A percentile compares a stretch with the other conserved stretches of the same genome.
Conservation (phyloP, 306 rosid species). For the Cicer cuneatum region DNA sequence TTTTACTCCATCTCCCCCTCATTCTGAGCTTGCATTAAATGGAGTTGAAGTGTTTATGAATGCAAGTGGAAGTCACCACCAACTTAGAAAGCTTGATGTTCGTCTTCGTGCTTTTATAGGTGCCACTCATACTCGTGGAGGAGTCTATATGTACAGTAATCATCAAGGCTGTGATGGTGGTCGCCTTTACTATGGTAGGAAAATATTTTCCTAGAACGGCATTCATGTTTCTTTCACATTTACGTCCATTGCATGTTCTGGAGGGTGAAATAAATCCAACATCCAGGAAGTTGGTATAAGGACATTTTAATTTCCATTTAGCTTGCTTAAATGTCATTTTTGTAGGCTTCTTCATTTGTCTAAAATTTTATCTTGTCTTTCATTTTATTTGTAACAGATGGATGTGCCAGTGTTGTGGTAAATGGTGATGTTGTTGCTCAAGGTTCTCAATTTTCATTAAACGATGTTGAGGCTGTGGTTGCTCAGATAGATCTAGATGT, state of each 20-base stretch:
- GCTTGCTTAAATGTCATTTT: conserved; percentile 31
- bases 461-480: conserved; percentile 82
- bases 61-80: conserved; percentile 99
- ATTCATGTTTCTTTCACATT: conserved; percentile 16
- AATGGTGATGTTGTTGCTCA: conserved; percentile 93
- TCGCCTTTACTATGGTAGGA: conserved; percentile 90
- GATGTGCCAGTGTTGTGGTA: conserved; percentile 84
- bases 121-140: conserved; percentile 91
- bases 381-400: conserved; percentile 63
- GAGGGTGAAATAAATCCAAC: conserved; percentile 22
- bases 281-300: conserved; percentile 34
- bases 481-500: conserved; percentile 92
- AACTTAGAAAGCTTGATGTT: conserved; percentile 92
- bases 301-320: conserved; percentile 36
- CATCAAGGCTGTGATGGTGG: conserved; percentile 97
- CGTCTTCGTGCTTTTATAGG: conserved; percentile 89
- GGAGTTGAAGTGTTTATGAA: conserved; percentile 98
- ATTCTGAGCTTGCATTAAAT: conserved; percentile 88
- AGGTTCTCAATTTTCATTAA: conserved; percentile 96
- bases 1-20: conserved; percentile 78
- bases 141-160: conserved; percentile 95
- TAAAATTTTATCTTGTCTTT: conserved; percentile 18
- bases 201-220: conserved; percentile 3
- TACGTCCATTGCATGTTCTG: conserved; percentile 6
- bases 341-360: conserved; percentile 20